These are phyloP conservation scores for Mucuna pruriens DNA, from an alignment of 306 rosid species.

Conservation along the genomic window DNA sequence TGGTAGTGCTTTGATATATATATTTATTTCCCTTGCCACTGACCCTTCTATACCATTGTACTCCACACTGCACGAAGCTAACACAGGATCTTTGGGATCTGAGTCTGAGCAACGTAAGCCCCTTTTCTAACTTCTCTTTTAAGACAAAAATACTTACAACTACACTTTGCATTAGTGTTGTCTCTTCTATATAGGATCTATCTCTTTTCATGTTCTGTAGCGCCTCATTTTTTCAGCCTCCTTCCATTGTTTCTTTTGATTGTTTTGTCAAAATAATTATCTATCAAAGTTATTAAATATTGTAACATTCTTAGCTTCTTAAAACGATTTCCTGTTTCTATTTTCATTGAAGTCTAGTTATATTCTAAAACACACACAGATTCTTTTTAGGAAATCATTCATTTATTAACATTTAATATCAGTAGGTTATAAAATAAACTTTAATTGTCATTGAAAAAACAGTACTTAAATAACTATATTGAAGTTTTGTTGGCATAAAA, in stretches of 20 bases:
- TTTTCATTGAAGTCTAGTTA: not conserved
- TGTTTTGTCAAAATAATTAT: not conserved
- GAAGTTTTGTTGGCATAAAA: no score
- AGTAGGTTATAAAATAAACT: no score
- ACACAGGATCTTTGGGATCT: conserved; percentile 8
- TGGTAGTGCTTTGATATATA: conserved; percentile 6
- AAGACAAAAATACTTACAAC: not conserved
- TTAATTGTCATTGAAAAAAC: no score
- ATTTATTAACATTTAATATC: no score
- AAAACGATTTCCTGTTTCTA: not conserved
- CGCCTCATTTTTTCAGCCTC: not conserved
- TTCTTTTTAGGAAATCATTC: no score
- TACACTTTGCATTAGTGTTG: not conserved
- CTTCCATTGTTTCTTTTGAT: not conserved
- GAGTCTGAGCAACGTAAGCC: conserved; percentile 30
- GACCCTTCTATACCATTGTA: not conserved
- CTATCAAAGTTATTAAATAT: not conserved
- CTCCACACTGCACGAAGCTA: conserved; percentile 25
- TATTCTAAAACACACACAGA: not conserved
- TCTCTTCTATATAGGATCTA: not conserved
- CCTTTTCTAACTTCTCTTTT: conserved; percentile 22
- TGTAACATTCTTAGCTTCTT: not conserved
- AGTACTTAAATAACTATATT: no score
- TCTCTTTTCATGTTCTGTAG: not conserved
- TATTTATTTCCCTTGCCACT: conserved; percentile 21